A percentile compares a stretch with the other conserved stretches of the same genome.
phyloP scores from a whole-genome alignment of 139 green algal species.

The Chlamydomonas sphaeroides region DNA sequence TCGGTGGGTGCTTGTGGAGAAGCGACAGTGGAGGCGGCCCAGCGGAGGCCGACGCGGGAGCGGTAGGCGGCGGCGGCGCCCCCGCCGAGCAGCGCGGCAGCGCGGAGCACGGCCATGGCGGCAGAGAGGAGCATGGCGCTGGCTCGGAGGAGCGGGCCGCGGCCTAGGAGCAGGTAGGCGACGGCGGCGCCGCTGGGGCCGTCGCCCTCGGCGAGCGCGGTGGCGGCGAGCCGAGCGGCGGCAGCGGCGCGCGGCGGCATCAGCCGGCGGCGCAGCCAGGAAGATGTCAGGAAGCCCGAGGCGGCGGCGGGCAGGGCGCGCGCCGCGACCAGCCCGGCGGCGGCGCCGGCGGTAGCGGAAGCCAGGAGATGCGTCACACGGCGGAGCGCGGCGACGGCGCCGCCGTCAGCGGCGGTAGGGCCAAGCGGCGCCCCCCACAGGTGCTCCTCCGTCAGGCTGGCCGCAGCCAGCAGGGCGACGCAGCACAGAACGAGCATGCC shows the following conservation, averaged over 20 bases:
- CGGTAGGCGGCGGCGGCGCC: too few relatives aligned
- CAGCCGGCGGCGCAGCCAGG: background rate
- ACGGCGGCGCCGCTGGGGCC: background rate
- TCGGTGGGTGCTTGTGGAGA: too few relatives aligned
- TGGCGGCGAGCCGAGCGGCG: background rate
- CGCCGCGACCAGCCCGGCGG: background rate
- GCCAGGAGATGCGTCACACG: background rate
- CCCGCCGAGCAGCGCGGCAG: too few relatives aligned
- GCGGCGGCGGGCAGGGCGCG: background rate
- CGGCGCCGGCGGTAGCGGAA: background rate
- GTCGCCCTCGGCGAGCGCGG: background rate
- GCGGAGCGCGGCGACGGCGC: background rate
- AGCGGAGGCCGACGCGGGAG: too few relatives aligned
- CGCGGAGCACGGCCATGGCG: too few relatives aligned
- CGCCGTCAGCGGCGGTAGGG: background rate
- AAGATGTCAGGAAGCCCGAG: background rate
- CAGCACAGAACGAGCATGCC: background rate
- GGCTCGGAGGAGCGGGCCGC: background rate
- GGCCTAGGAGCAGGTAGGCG: background rate
- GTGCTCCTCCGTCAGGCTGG: too few relatives aligned
- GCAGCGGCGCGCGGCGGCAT: too few relatives aligned
- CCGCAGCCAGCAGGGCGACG: background rate
- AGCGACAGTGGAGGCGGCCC: too few relatives aligned
- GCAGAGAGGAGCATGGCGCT: too few relatives aligned
- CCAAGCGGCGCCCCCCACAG: too few relatives aligned